phyloP scores from a whole-genome alignment of 2,329 filamentous ascomycete species.

The Colletotrichum caudatum region DNA sequence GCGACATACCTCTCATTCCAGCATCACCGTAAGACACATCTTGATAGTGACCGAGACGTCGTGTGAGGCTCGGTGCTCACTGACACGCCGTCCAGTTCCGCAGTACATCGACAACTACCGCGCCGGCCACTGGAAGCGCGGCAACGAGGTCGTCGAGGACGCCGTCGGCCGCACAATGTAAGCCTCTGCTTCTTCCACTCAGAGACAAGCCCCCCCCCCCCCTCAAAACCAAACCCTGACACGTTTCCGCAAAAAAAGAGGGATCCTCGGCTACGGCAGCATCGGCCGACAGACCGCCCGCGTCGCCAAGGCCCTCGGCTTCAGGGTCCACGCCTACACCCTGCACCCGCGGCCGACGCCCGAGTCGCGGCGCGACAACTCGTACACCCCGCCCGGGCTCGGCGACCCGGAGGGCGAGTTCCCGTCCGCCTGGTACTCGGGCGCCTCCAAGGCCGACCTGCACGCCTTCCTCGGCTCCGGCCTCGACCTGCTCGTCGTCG shows the following conservation, averaged over 20 bases:
- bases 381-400: conserved; percentile 77
- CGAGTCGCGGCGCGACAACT: conserved; percentile 71
- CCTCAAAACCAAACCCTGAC: background rate
- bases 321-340: conserved; percentile 81
- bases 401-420: conserved; percentile 63
- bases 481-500: conserved; percentile 66
- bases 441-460: conserved; percentile 56
- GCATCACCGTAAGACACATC: conserved; percentile 56
- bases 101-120: conserved; percentile 59
- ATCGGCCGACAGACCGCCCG: conserved; percentile 67
- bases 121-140: conserved; percentile 57
- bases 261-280: conserved; percentile 66
- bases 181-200: conserved; percentile 44
- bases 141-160: conserved; percentile 53
- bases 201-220: background rate
- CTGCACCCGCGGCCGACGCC: conserved; percentile 75
- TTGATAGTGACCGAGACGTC: background rate
- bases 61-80: background rate
- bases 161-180: conserved; percentile 63
- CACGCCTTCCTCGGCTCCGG: conserved; percentile 64
- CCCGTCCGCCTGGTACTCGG: conserved; percentile 65
- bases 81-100: conserved; percentile 52
- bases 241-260: conserved; percentile 48
- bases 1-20: conserved; percentile 63
- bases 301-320: conserved; percentile 74